Base-by-base conservation (phyloP, 225 moss, liverwort and hornwort genomes). In the Takakia lepidozioides region DNA sequence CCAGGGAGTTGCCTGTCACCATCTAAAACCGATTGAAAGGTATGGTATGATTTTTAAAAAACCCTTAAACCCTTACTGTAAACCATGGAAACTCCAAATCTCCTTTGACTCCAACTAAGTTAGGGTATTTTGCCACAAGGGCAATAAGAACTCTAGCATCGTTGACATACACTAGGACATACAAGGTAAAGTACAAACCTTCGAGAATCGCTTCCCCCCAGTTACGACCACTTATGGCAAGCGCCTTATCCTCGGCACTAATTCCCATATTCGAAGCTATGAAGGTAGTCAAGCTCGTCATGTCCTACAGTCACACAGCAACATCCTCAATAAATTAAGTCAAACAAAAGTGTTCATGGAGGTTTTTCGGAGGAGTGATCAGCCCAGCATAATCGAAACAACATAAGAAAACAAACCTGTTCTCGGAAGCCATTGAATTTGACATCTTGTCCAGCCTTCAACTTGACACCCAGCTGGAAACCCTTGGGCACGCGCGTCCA, bases 401-500 rank as follows among this genome's bases (percentile, higher is more conserved):
- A n/a, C n/a, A n/a, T n/a, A n/a, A n/a, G n/a, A n/a, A n/a, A n/a
- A n/a, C n/a, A n/a, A 19, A 67, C 62, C 35, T 87, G 75, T 51
- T 98, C 98, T 19, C 98, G 75, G 15, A 98, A 98, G 22, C 98
- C 98, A 42, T 87, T 98, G 28, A 98, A 98, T 60, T 87, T 91
- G 24, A 98, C 91, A 54, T 83, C 87, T 3, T 84, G 85, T 5
- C 98, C 98, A 5, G 85, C 87, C 53, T 80, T 80, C 51, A 88
- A 60, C 49, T 76, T 98, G 41, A 98, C 65, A 18, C 83, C 98
- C 8, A 98, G 65, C 57, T 98, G 91, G 55, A 78, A 98, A 20
- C 98, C 98, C 63, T 72, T 87, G 1, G 98, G 85, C 2, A 98
- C 82, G 30, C 87, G 66, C 11, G 91, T 98, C 98, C 98, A 98